Percentiles rank a stretch among this genome's conserved stretches.
These are phyloP conservation scores for Ustilago crameri DNA, from an alignment of 1,284 basidiomycete genomes.

Conservation along the genomic window DNA sequence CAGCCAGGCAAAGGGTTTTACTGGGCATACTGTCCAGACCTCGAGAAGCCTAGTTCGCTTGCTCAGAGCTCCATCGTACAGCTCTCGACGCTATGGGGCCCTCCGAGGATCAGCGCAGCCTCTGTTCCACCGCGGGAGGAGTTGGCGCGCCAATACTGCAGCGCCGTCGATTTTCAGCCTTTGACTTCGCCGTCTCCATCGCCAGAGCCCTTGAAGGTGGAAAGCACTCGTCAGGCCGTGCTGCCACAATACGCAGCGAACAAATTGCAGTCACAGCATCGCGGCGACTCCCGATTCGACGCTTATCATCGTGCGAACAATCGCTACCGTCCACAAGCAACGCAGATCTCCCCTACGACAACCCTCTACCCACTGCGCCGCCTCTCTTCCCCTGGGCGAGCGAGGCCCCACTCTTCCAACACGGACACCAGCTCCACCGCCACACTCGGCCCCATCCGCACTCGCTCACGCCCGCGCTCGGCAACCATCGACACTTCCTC, in stretches of 20 bases:
- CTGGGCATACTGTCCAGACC: constrained; percentile 41
- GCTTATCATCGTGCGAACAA: too few species aligned
- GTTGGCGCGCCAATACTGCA: not conserved
- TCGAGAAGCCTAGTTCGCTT: constrained; percentile 40
- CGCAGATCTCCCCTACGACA: too few species aligned
- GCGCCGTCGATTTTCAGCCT: constrained; percentile 3
- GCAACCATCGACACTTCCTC: constrained; percentile 25
- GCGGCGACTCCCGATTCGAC: too few species aligned
- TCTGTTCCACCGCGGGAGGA: constrained; percentile 9
- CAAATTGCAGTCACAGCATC: too few species aligned
- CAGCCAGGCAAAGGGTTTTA: constrained; percentile 46
- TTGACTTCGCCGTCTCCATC: not conserved
- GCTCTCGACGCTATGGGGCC: constrained; percentile 25
- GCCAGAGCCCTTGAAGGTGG: not conserved
- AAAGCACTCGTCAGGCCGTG: not conserved
- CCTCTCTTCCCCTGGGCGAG: not conserved
- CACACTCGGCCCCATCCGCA: not conserved
- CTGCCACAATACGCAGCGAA: constrained; percentile 6
- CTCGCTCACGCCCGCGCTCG: constrained; percentile 4
- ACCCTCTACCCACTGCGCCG: not conserved
- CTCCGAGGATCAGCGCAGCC: constrained; percentile 15
- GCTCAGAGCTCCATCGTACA: constrained; percentile 38
- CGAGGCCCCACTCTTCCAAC: not conserved
- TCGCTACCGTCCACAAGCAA: too few species aligned
- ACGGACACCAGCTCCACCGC: too few species aligned